Conservation (phyloP, 2,329 filamentous ascomycete species). For the Magnaporthiopsis incrustans region DNA sequence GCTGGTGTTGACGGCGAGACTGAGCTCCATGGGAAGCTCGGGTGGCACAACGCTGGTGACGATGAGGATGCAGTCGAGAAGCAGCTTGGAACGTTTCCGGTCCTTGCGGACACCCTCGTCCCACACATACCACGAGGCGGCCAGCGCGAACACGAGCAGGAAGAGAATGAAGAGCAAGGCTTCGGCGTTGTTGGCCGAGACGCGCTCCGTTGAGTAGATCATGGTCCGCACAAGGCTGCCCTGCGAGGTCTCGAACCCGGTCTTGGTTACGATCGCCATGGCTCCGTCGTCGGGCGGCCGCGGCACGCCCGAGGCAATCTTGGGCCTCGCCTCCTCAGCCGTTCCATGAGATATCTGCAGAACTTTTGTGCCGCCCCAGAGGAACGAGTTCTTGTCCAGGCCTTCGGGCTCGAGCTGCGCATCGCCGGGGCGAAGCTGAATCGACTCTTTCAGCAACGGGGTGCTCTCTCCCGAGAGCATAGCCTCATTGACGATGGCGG, state of each 20-base stretch:
- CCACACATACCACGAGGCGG: conserved; percentile 99
- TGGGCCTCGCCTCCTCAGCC: conserved; percentile 63
- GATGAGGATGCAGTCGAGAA: conserved; percentile 96
- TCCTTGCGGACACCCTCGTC: conserved; percentile 90
- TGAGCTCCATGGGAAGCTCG: conserved; percentile 96
- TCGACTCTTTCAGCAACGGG: conserved; percentile 88
- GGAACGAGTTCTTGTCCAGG: conserved; percentile 91
- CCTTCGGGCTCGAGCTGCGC: conserved; percentile 78
- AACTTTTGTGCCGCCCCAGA: conserved; percentile 96
- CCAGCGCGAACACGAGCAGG: conserved; percentile 89
- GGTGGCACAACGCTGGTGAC: conserved; percentile 97
- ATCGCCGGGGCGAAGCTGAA: conserved; percentile 80
- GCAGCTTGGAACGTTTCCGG: conserved; percentile 92
- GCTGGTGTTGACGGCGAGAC: conserved; percentile 94
- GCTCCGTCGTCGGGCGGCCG: conserved; percentile 88
- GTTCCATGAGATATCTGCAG: conserved; percentile 88
- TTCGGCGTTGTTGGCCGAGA: conserved; percentile 96
- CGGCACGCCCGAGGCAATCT: conserved; percentile 67
- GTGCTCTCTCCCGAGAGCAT: conserved; percentile 99
- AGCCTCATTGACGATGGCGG: conserved; percentile 96
- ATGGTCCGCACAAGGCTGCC: conserved; percentile 96
- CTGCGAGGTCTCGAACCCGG: conserved; percentile 96
- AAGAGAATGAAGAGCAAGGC: conserved; percentile 97
- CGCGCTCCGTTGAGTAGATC: conserved; percentile 98
- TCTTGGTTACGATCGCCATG: conserved; percentile 91